Percentiles rank a stretch among this genome's conserved stretches.
These are phyloP conservation scores for Aspergillus sp. DNA, from an alignment of 2,329 filamentous ascomycete genomes.

Conservation along the genomic window DNA sequence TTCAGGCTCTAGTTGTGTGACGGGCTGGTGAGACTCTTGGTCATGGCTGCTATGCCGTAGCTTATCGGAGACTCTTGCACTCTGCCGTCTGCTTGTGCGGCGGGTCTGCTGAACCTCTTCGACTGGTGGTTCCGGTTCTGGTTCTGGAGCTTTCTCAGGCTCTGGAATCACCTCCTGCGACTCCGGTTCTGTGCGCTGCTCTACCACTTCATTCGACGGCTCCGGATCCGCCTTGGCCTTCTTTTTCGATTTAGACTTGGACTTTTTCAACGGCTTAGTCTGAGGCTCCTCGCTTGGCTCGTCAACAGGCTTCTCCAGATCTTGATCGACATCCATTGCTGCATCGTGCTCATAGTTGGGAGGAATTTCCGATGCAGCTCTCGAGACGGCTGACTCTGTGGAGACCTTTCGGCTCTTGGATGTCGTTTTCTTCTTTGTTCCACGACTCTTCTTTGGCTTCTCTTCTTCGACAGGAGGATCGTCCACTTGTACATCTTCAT, in stretches of 20 bases:
- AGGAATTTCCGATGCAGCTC: conserved; percentile 35
- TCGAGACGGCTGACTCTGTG: conserved; percentile 49
- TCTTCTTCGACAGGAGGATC: conserved; percentile 28
- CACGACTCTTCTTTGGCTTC: conserved; percentile 49
- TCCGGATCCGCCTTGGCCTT: conserved; percentile 27
- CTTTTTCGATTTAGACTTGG: conserved; percentile 34
- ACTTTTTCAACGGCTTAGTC: conserved; percentile 29
- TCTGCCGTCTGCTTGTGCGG: conserved; percentile 11
- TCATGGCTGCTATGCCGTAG: background rate
- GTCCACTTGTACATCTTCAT: conserved; percentile 29
- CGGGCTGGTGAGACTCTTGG: background rate
- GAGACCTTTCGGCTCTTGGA: conserved; percentile 56
- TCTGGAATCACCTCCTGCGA: conserved; percentile 10
- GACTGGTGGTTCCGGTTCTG: background rate
- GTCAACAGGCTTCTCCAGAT: conserved; percentile 55
- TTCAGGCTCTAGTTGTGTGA: conserved; percentile 8
- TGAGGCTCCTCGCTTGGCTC: conserved; percentile 35
- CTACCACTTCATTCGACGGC: conserved; percentile 9
- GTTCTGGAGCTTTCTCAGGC: conserved; percentile 1
- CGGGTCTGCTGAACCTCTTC: conserved; percentile 5
- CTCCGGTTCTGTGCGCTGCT: conserved; percentile 16
- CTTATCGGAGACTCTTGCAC: conserved; percentile 6
- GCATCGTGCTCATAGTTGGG: conserved; percentile 68
- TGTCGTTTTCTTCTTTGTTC: conserved; percentile 40
- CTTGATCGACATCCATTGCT: conserved; percentile 66